Evolutionary conservation across 2,329 filamentous ascomycete species (phyloP).

Genomic region (Penicillium sp.): DNA sequence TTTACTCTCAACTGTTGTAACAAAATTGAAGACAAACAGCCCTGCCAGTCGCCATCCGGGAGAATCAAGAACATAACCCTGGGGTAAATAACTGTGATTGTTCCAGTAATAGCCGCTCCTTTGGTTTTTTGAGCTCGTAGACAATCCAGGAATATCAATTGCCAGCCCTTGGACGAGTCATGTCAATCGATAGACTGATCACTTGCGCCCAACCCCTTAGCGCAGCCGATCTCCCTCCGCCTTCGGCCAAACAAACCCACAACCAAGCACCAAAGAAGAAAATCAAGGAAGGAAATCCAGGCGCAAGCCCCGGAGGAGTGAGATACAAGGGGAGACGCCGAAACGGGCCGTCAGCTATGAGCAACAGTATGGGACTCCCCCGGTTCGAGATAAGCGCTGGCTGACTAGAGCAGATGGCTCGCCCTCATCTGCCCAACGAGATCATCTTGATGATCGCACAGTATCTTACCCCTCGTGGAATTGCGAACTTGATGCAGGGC

Average conservation of each 20-base stretch:
- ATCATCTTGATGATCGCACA: neutral
- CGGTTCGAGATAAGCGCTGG: neutral
- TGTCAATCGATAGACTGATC: neutral
- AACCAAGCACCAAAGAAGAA: neutral
- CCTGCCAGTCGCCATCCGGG: neutral
- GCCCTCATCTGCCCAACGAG: neutral
- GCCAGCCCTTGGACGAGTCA: neutral
- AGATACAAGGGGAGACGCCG: neutral
- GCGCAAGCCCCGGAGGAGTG: neutral
- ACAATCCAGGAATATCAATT: too few species aligned
- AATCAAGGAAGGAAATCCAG: neutral
- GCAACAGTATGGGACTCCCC: neutral
- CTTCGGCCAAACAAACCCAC: constrained; percentile 1
- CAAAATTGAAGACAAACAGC: too few species aligned
- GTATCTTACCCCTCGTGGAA: neutral
- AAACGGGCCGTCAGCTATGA: neutral
- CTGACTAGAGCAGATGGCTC: neutral
- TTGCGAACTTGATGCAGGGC: neutral
- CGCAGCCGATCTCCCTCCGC: constrained; percentile 1
- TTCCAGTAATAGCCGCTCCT: too few species aligned
- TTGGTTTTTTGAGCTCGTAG: too few species aligned
- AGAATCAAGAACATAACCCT: too few species aligned
- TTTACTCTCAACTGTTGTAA: too few species aligned
- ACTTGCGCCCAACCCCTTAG: neutral
- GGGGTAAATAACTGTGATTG: too few species aligned